Percentiles rank a stretch among this genome's conserved stretches.
phyloP scores from a whole-genome alignment of 2,329 filamentous ascomycete species.

The Paracamarosporium sp. region DNA sequence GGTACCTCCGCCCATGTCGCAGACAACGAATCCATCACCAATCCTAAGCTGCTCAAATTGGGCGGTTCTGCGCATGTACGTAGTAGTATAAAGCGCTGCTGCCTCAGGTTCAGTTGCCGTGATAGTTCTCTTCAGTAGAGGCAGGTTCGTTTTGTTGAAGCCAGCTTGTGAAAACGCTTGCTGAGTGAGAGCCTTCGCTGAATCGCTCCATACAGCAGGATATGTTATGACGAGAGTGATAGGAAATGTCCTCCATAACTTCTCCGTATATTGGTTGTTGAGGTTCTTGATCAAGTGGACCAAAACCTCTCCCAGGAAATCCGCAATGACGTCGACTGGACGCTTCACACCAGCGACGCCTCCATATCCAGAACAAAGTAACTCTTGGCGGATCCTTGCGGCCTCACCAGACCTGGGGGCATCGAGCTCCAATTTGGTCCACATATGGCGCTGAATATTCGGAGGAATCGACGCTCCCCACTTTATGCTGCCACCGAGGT shows the following conservation, averaged over 20 bases:
- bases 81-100: conserved; percentile 34
- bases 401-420: conserved; percentile 17
- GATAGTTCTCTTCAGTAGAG: conserved; percentile 12
- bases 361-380: neutral
- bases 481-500: conserved; percentile 10
- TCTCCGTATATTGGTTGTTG: conserved; percentile 22
- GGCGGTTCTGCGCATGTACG: conserved; percentile 12
- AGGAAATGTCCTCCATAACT: conserved; percentile 22
- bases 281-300: conserved; percentile 29
- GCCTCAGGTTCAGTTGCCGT: conserved; percentile 30
- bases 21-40: conserved; percentile 32
- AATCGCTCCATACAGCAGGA: conserved; percentile 35
- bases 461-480: conserved; percentile 26
- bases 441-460: conserved; percentile 33
- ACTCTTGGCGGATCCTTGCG: conserved; percentile 22
- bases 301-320: conserved; percentile 33
- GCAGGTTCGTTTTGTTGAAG: conserved; percentile 21
- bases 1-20: conserved; percentile 40
- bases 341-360: conserved; percentile 4
- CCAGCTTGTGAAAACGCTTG: conserved; percentile 26
- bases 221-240: conserved; percentile 32
- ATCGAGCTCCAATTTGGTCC: conserved; percentile 41
- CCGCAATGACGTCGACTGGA: conserved; percentile 37
- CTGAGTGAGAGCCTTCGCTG: conserved; percentile 25
- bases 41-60: conserved; percentile 20